A percentile compares a stretch with the other conserved stretches of the same genome.
These are phyloP conservation scores for Naganishia albida DNA, from an alignment of 1,284 basidiomycete genomes.

Conservation along the genomic window DNA sequence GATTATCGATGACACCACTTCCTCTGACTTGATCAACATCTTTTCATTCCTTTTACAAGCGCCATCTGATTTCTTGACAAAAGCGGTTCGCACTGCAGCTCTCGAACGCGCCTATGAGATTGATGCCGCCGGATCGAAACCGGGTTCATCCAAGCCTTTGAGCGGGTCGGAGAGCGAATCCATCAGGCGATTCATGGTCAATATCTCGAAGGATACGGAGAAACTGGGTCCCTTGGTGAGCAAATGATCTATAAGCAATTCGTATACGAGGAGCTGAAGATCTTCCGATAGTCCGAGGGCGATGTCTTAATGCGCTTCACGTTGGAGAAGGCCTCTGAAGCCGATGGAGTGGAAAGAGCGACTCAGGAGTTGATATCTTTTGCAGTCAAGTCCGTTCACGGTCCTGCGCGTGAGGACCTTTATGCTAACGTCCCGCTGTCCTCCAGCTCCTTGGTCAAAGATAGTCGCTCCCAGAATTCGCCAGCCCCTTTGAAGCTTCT, in stretches of 20 bases:
- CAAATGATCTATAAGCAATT: neutral
- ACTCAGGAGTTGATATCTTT: constrained; percentile 12
- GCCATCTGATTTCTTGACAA: constrained; percentile 30
- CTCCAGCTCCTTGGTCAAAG: constrained; percentile 7
- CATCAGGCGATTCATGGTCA: constrained; percentile 22
- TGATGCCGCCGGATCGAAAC: constrained; percentile 6
- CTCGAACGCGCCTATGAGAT: constrained; percentile 25
- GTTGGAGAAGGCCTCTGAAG: neutral
- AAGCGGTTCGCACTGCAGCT: constrained; percentile 9
- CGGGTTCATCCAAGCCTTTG: neutral
- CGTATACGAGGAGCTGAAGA: neutral
- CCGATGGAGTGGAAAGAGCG: constrained; percentile 1
- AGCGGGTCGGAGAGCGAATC: constrained; percentile 1
- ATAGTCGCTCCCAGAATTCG: constrained; percentile 5
- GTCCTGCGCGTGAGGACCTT: too few species aligned
- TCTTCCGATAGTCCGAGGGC: constrained; percentile 3
- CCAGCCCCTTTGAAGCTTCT: constrained; percentile 1
- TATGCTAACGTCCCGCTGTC: neutral
- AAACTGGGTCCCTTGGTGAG: constrained; percentile 30
- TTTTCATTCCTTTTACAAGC: constrained; percentile 15
- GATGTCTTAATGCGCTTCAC: constrained; percentile 7
- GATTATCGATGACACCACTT: neutral
- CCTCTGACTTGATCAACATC: constrained; percentile 1
- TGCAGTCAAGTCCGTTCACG: constrained; percentile 10
- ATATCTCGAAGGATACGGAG: constrained; percentile 25